Conservation (phyloP, 768 basidiomycete species). For the Chalciporus piperatus region DNA sequence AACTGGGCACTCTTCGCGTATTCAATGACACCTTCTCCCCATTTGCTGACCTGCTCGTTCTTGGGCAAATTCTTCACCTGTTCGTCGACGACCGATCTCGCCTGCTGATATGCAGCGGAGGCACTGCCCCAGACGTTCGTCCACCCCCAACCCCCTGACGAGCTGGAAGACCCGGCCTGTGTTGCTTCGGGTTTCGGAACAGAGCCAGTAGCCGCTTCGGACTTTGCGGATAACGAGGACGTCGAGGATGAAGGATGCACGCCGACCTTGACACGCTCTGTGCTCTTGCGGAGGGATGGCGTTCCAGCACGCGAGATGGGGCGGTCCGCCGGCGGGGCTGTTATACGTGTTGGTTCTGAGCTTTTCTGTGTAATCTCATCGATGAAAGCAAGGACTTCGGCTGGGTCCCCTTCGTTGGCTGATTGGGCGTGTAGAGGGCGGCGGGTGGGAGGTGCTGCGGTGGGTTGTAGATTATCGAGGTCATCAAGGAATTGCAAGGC, state of each 20-base stretch:
- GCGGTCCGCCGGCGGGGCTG: conserved; percentile 52
- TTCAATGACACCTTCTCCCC: conserved; percentile 80
- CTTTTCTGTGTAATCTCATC: conserved; percentile 95
- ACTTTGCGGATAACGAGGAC: conserved; percentile 38
- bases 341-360: conserved; percentile 66
- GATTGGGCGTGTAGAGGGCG: conserved; percentile 21
- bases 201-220: conserved; percentile 20
- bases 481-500: conserved; percentile 93
- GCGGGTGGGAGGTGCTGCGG: conserved; percentile 25
- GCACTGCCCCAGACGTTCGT: conserved; percentile 87
- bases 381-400: conserved; percentile 87
- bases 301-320: conserved; percentile 66
- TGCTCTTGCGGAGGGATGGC: conserved; percentile 70
- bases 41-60: conserved; percentile 85
- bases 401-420: conserved; percentile 59
- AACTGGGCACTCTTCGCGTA: conserved; percentile 89
- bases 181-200: conserved; percentile 19
- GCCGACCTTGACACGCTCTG: conserved; percentile 71
- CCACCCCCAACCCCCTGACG: conserved; percentile 68
- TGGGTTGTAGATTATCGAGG: conserved; percentile 75
- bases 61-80: conserved; percentile 85
- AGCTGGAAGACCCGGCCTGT: conserved; percentile 10
- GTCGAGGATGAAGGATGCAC: conserved; percentile 40
- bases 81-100: conserved; percentile 85
- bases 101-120: conserved; percentile 83